Conservation (phyloP, 495 filamentous ascomycete species). For the Annulohypoxylon nitens region DNA sequence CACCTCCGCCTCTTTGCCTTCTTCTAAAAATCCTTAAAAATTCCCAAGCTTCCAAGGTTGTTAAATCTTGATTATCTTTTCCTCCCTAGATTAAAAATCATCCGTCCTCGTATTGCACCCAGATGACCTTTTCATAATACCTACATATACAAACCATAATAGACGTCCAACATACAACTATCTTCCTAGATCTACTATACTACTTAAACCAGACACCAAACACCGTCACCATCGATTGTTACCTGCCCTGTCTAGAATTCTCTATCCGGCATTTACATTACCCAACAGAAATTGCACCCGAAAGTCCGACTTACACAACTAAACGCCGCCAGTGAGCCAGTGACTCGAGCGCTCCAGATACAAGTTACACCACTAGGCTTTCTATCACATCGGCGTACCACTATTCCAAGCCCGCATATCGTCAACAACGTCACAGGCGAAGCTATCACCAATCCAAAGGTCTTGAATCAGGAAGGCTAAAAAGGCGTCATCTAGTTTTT, state of each 20-base stretch:
- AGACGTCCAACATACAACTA: constrained; percentile 22
- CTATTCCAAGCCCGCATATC: constrained; percentile 23
- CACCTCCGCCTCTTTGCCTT: constrained; percentile 40
- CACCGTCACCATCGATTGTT: constrained; percentile 17
- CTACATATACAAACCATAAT: constrained; percentile 6
- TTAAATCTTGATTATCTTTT: constrained; percentile 18
- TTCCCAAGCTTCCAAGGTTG: constrained; percentile 23
- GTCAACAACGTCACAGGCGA: constrained; percentile 36
- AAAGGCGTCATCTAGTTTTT: constrained; percentile 21
- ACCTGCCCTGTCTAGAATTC: constrained; percentile 19
- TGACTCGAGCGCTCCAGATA: constrained; percentile 28
- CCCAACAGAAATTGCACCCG: constrained; percentile 32
- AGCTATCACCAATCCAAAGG: constrained; percentile 24
- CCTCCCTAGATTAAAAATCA: constrained; percentile 15
- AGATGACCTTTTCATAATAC: constrained; percentile 16
- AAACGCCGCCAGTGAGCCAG: constrained; percentile 28
- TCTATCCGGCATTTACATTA: constrained; percentile 32
- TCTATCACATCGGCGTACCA: constrained; percentile 31
- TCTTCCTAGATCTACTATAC: constrained; percentile 21
- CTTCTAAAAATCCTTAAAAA: constrained; percentile 29
- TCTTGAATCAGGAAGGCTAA: constrained; percentile 19
- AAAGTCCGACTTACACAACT: constrained; percentile 32
- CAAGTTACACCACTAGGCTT: constrained; percentile 36
- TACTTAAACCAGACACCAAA: too few relatives aligned
- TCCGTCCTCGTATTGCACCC: constrained; percentile 6